Evolutionary conservation across 2,329 filamentous ascomycete genomes (phyloP), one percentile per base, ranked within the genome.

Genomic region (Cladophialophora psammophila): DNA sequence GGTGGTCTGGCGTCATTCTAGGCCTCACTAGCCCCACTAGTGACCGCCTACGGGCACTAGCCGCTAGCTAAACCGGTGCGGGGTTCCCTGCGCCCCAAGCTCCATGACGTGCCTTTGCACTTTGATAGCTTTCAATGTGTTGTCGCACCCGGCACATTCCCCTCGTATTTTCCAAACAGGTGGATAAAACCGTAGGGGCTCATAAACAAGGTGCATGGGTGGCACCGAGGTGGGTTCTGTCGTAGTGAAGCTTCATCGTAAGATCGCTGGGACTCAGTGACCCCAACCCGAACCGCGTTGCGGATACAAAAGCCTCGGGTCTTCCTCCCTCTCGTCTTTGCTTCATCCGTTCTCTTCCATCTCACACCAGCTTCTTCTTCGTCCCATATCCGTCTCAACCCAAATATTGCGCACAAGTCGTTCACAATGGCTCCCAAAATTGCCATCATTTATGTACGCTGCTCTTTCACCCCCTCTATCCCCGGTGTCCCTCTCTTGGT

Each of bases 401-500:
- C 45, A 55, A 52, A 10, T 45, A 35, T 58, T 48, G 35, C 38
- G 36, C 35, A n/a, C 40, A 48, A 18, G 31, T 32, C 50, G 12
- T 20, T 58, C 84, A 86, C 75, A 76, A 96, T 96, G 93, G 92
- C 91, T 83, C 91, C 92, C 80, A 96, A 92, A 85, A 87, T 97
- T 78, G 93, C 93, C 75, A 95, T 97, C 82, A 88, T 97, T 79
- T 96, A 88, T 80, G 91, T 94, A 85, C 74, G 91, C 26, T n/a
- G 45, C 45, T 87, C 38, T 32, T 15, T n/a, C 20, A 42, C 52
- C 18, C 32, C 42, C 15, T 53, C 20, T 13, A 35, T 26, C 26
- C 26, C 2, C 26, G 26, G 26, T 26, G 2, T 26, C 31, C 13
- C 32, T 42, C 12, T 9, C 57, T 34, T 20, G 8, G 12, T 18